Percentiles rank a stretch among this genome's conserved stretches.
These are phyloP conservation scores for Calonectria pauciramosa DNA, from an alignment of 2,329 filamentous ascomycete species.

Conservation along the genomic window DNA sequence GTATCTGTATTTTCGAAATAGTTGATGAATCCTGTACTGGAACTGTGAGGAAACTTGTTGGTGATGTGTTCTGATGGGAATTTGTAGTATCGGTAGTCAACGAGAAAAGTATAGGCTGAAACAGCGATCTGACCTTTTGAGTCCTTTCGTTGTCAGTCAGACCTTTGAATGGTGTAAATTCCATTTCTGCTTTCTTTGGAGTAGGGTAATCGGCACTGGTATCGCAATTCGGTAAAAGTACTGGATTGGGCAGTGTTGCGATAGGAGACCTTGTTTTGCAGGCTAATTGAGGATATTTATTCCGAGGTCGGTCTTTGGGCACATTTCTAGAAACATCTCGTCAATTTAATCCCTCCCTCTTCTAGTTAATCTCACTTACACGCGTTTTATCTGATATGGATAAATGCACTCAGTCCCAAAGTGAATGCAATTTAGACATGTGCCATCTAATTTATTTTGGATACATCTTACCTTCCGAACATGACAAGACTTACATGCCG, in stretches of 20 bases:
- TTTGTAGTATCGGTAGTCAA: too few relatives aligned
- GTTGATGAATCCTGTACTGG: neutral
- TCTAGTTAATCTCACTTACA: neutral
- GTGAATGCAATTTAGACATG: slow-evolving; percentile 14
- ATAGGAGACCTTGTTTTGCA: too few relatives aligned
- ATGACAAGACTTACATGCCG: slow-evolving; percentile 7
- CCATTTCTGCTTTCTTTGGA: neutral
- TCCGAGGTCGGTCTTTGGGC: neutral
- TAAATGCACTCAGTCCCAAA: neutral
- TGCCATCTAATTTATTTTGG: neutral
- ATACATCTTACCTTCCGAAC: slow-evolving; percentile 16
- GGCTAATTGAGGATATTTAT: neutral
- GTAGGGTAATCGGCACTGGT: too few relatives aligned
- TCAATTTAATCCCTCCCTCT: neutral
- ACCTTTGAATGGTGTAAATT: too few relatives aligned
- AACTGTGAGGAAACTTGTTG: neutral
- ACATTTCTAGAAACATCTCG: neutral
- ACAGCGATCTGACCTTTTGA: too few relatives aligned
- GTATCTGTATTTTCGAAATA: neutral
- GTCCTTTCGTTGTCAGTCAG: too few relatives aligned
- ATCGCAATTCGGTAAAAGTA: neutral
- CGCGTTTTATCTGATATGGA: neutral
- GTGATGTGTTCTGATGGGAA: neutral
- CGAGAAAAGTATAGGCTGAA: too few relatives aligned
- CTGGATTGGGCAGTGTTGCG: neutral